Base-by-base conservation (phyloP, 495 filamentous ascomycete genomes). In the Penicillium bovifimosum region DNA sequence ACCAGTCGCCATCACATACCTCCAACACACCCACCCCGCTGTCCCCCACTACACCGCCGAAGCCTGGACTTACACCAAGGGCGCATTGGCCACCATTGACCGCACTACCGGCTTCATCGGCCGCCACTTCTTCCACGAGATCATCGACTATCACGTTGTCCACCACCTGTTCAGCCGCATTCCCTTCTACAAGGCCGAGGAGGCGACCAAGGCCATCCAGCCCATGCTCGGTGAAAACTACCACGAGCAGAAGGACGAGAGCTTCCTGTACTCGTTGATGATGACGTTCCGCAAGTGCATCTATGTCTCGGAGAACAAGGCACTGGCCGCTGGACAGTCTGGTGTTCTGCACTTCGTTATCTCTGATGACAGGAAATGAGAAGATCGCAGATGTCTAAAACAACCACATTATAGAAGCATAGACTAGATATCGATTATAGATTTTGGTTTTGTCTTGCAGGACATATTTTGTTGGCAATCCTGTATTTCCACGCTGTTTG, bases 41-140 rank as follows among this genome's bases (percentile, higher is more conserved):
- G 80, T 93, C 42, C 86, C 89, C 16, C 88, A 93, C 78, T 95
- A 91, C 73, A 78, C 77, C 31, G 74, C 79, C 17, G 76, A 83
- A 35, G 73, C 84, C 60, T 93, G 88, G 89, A 90, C 83, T 65
- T 95, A 85, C 65, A 82, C 87, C 41, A 87, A 87, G 59, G 89
- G 89, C 35, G 87, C 89, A 36, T 84, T 88, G 39, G 85, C 88
- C 17, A 95, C 89, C 28, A 87, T 95, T 54, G 89, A 95, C 61
- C 88, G 89, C 63, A 87, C 91, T 61, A 88, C 90, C 57, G 88
- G 89, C 41, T 92, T 91, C 75, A 85, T 91, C 65, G 89, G 89
- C 33, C 86, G 87, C 52, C 80, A 84, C 55, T 76, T 95, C 57
- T 79, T 95, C 71, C 89, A 95, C 74, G 87, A 88, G 60, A 92